Percentiles rank a stretch among this genome's conserved stretches.
Conservation (phyloP, 2,329 filamentous ascomycete genomes). For the Fusarium multiceps region DNA sequence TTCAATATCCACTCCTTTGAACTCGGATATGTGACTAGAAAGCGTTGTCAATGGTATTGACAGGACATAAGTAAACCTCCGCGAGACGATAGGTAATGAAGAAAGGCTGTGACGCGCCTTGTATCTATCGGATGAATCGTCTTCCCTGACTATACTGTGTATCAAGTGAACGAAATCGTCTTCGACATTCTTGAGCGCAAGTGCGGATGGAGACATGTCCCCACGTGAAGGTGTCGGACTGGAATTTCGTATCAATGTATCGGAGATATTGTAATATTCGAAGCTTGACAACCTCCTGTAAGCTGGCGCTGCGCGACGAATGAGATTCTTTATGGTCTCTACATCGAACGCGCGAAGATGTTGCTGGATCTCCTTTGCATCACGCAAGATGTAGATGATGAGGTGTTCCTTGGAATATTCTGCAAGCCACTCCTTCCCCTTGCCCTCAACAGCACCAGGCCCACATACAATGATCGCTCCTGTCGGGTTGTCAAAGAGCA, state of each 20-base stretch:
- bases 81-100: not conserved
- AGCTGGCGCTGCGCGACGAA: not conserved
- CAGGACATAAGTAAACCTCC: not conserved
- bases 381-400: slow-evolving; percentile 2
- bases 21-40: not conserved
- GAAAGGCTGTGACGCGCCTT: slow-evolving; percentile 3
- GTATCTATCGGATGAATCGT: not conserved
- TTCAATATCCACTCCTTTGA: not conserved
- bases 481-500: slow-evolving; percentile 3
- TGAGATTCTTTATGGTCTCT: not conserved
- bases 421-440: slow-evolving; percentile 3
- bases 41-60: not conserved
- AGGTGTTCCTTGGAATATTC: slow-evolving; percentile 4
- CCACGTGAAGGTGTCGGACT: not conserved
- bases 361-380: not conserved
- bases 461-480: slow-evolving; percentile 6
- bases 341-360: not conserved
- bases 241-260: not conserved
- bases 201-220: not conserved
- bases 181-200: slow-evolving; percentile 13
- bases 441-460: slow-evolving; percentile 10
- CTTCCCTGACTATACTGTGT: not conserved
- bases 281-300: slow-evolving; percentile 1
- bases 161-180: slow-evolving; percentile 8
- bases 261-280: slow-evolving; percentile 13